phyloP scores from a whole-genome alignment of 2,329 filamentous ascomycete genomes.

The Stachybotrys chartarum region DNA sequence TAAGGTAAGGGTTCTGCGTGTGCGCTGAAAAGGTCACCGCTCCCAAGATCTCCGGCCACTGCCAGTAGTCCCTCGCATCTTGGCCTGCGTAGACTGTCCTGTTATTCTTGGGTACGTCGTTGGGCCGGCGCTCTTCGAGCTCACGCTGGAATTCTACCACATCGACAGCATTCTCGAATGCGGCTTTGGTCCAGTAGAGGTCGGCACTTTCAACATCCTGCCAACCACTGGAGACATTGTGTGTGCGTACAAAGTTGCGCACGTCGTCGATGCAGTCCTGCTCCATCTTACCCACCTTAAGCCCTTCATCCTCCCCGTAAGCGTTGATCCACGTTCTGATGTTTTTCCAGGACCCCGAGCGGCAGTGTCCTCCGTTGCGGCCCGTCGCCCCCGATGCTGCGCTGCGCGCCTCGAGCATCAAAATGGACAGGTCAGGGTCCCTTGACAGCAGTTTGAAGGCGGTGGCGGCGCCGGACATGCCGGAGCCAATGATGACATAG shows the following conservation, averaged over 20 bases:
- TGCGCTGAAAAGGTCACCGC: constrained; percentile 11
- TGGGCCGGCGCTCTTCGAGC: constrained; percentile 7
- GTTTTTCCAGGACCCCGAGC: not conserved
- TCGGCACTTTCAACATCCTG: not conserved
- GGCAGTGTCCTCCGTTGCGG: constrained; percentile 26
- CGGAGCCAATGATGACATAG: constrained; percentile 14
- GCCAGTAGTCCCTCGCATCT: constrained; percentile 7
- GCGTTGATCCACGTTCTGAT: not conserved
- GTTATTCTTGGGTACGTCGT: constrained; percentile 11
- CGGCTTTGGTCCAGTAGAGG: constrained; percentile 2
- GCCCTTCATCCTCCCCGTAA: not conserved
- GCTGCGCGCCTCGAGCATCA: constrained; percentile 26
- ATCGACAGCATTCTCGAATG: constrained; percentile 1
- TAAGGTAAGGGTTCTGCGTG: constrained; percentile 17
- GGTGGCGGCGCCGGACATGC: constrained; percentile 9
- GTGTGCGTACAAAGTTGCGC: not conserved
- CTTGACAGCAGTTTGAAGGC: constrained; percentile 10
- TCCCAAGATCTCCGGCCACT: constrained; percentile 11
- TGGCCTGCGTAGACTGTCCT: constrained; percentile 4
- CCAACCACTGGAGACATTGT: not conserved
- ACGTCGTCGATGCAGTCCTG: not conserved
- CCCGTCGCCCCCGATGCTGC: constrained; percentile 26
- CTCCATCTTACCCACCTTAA: not conserved
- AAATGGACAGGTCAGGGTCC: constrained; percentile 13
- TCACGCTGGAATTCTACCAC: constrained; percentile 6